Evolutionary conservation across 2,329 filamentous ascomycete species (phyloP).

Genomic region (Tolypocladium pustulatum): DNA sequence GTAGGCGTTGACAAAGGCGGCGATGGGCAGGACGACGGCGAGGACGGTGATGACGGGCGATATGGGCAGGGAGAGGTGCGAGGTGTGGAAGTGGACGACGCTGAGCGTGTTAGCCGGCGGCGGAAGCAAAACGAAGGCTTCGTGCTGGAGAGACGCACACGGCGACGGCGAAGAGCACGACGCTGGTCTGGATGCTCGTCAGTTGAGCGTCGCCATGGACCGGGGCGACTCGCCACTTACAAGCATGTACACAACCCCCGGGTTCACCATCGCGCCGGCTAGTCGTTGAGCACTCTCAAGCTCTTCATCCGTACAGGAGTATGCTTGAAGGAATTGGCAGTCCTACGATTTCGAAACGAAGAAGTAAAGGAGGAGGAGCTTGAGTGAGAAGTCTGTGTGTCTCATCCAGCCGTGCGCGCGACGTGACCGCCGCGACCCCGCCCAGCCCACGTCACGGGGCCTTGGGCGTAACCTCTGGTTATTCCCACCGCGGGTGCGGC

Average conservation of each 20-base stretch:
- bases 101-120: conserved; percentile 12
- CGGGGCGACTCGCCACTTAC: conserved; percentile 9
- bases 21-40: conserved; percentile 28
- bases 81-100: conserved; percentile 26
- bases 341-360: no score
- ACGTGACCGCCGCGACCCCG: neutral
- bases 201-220: neutral
- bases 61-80: conserved; percentile 29
- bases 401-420: neutral
- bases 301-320: neutral
- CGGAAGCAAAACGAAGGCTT: neutral
- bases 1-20: conserved; percentile 24
- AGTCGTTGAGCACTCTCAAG: neutral
- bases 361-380: no score
- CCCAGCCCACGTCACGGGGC: neutral
- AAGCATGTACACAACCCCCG: conserved; percentile 18
- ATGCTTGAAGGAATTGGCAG: neutral
- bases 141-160: conserved; percentile 12
- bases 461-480: neutral
- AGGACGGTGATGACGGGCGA: conserved; percentile 23
- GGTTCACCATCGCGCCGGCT: conserved; percentile 12
- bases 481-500: neutral
- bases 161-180: conserved; percentile 19
- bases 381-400: neutral
- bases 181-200: conserved; percentile 12